Evolutionary conservation across 345 rosid genomes (phyloP).

Genomic region (Theobroma cacao): DNA sequence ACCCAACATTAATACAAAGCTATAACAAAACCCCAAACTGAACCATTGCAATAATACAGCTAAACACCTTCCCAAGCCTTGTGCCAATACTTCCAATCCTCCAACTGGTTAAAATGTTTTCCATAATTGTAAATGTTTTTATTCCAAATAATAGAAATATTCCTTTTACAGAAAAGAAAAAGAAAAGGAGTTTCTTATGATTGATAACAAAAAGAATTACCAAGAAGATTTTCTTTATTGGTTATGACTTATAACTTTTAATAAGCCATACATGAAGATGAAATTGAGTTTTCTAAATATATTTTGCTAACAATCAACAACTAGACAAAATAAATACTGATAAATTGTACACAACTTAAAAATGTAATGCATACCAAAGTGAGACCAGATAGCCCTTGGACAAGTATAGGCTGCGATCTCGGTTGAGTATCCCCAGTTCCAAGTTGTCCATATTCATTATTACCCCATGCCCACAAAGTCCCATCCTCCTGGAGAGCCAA

Average conservation of each 20-base stretch:
- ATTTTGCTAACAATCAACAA: not conserved
- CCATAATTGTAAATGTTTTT: not conserved
- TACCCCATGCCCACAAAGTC: slow-evolving; percentile 97
- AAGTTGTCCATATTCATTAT: slow-evolving; percentile 98
- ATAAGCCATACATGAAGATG: not conserved
- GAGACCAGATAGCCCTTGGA: slow-evolving; percentile 83
- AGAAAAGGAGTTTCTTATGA: not conserved
- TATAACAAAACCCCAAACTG: not conserved
- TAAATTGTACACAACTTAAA: not conserved
- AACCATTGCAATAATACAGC: not conserved
- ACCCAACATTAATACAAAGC: not conserved
- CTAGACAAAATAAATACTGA: not conserved
- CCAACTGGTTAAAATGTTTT: not conserved
- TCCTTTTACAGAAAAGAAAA: not conserved
- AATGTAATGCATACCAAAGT: slow-evolving; percentile 58
- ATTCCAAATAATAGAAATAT: not conserved
- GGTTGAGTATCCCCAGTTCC: slow-evolving; percentile 99
- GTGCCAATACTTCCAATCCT: not conserved
- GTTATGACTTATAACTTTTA: not conserved
- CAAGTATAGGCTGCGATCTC: slow-evolving; percentile 89
- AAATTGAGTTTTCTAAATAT: not conserved
- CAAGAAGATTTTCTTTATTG: not conserved
- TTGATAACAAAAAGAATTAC: not conserved
- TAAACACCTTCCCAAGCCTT: not conserved
- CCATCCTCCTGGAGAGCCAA: slow-evolving; percentile 96